These are phyloP conservation scores for Penicillium herquei DNA, from an alignment of 495 filamentous ascomycete genomes.

Conservation along the genomic window DNA sequence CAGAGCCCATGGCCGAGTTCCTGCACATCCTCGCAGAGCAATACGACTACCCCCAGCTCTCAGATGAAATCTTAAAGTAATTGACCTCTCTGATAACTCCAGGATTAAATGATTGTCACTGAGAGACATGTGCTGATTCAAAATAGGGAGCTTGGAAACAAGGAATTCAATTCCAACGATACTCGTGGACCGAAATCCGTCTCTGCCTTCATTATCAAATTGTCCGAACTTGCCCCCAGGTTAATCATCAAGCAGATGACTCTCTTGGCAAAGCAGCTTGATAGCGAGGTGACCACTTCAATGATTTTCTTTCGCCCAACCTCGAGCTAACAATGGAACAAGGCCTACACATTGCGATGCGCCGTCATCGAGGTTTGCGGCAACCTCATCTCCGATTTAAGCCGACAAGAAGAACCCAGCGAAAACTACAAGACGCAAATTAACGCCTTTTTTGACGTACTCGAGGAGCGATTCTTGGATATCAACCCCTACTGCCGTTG, in stretches of 20 bases:
- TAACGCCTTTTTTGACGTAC: constrained; percentile 92
- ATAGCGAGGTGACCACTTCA: constrained; percentile 70
- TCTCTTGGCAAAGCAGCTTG: constrained; percentile 84
- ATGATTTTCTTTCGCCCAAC: background rate
- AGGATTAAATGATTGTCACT: background rate
- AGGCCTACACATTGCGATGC: constrained; percentile 91
- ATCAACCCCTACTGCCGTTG: constrained; percentile 96
- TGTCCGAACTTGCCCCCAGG: constrained; percentile 93
- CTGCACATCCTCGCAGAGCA: constrained; percentile 93
- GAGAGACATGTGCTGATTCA: constrained; percentile 20
- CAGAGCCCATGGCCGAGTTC: constrained; percentile 98
- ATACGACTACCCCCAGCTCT: constrained; percentile 96
- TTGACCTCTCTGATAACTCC: background rate
- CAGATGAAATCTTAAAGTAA: constrained; percentile 82
- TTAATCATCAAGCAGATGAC: constrained; percentile 98
- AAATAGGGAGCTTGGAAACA: constrained; percentile 82
- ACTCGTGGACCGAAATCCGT: constrained; percentile 93
- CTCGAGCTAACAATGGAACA: constrained; percentile 17
- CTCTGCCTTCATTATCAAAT: constrained; percentile 90
- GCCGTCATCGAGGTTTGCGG: constrained; percentile 97
- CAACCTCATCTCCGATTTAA: constrained; percentile 90
- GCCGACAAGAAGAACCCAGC: constrained; percentile 82
- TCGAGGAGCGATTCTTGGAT: constrained; percentile 95
- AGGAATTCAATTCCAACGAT: constrained; percentile 97
- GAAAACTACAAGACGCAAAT: constrained; percentile 93